phyloP scores from a whole-genome alignment of 768 basidiomycete genomes.

The Rhodosporidiobolus odoratus region DNA sequence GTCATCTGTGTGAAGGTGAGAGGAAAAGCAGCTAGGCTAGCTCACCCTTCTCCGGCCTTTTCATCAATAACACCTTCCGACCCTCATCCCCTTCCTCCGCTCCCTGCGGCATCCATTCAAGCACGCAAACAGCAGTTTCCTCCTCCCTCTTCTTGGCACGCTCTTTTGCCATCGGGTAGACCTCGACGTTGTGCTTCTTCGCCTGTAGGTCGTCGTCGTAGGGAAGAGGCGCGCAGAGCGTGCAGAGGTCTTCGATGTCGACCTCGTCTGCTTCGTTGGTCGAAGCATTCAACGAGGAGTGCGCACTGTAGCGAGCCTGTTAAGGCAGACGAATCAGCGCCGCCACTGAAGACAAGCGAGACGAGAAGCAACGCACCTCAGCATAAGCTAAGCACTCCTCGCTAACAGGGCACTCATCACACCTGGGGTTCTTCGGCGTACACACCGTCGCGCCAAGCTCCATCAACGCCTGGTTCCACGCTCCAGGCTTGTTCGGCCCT shows the following conservation, averaged over 20 bases:
- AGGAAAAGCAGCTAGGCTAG: no score
- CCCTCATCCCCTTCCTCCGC: slow-evolving; percentile 43
- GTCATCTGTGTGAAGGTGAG: background rate
- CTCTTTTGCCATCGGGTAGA: slow-evolving; percentile 80
- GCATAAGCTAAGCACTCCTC: slow-evolving; percentile 64
- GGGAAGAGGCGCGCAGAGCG: slow-evolving; percentile 59
- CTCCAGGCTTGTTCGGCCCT: slow-evolving; percentile 19
- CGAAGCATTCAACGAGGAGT: background rate
- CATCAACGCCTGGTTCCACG: slow-evolving; percentile 67
- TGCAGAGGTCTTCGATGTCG: slow-evolving; percentile 76
- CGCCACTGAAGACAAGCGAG: background rate
- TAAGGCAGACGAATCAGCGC: no score
- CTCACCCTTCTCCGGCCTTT: slow-evolving; percentile 74
- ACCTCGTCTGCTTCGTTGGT: background rate
- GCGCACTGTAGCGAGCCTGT: slow-evolving; percentile 21
- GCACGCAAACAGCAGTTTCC: slow-evolving; percentile 73
- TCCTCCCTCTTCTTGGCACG: slow-evolving; percentile 81
- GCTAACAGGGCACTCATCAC: slow-evolving; percentile 65
- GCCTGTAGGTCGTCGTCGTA: slow-evolving; percentile 16
- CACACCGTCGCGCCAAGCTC: slow-evolving; percentile 92
- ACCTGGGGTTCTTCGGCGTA: slow-evolving; percentile 67
- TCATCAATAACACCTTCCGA: slow-evolving; percentile 68
- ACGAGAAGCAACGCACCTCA: slow-evolving; percentile 42
- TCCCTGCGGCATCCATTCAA: slow-evolving; percentile 61
- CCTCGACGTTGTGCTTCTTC: slow-evolving; percentile 52